These are phyloP conservation scores for Cladosporium halotolerans DNA, from an alignment of 2,329 filamentous ascomycete species.

Conservation along the genomic window DNA sequence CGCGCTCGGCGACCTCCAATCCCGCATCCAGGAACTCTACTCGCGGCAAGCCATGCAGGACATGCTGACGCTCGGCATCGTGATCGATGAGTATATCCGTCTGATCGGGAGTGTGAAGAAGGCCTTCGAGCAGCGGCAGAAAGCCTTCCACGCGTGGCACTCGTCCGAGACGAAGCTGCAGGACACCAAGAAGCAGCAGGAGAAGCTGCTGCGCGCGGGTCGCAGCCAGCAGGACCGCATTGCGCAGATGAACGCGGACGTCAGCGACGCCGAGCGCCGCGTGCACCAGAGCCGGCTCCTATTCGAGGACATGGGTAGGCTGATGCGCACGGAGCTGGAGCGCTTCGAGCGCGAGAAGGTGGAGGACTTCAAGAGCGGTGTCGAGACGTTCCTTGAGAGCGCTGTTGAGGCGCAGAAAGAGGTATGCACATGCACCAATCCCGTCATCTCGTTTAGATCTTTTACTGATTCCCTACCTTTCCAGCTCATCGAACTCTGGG, in stretches of 20 bases:
- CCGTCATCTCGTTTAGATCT: neutral
- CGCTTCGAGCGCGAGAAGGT: conserved; percentile 96
- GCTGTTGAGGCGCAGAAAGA: conserved; percentile 98
- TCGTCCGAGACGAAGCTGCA: conserved; percentile 80
- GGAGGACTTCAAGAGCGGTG: conserved; percentile 96
- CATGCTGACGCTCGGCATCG: conserved; percentile 90
- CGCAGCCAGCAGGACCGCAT: conserved; percentile 93
- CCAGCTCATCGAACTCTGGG: conserved; percentile 82
- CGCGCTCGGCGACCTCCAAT: conserved; percentile 84
- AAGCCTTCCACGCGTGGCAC: conserved; percentile 93
- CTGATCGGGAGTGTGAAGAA: conserved; percentile 92
- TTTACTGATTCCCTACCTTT: too few relatives aligned
- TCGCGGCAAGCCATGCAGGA: conserved; percentile 96
- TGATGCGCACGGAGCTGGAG: conserved; percentile 88
- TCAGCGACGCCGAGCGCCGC: conserved; percentile 88
- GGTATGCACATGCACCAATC: conserved; percentile 48
- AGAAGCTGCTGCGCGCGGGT: conserved; percentile 91
- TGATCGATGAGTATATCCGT: conserved; percentile 96
- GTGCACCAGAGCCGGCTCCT: conserved; percentile 83
- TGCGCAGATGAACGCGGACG: conserved; percentile 85
- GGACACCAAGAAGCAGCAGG: conserved; percentile 82
- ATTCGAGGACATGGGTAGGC: conserved; percentile 94
- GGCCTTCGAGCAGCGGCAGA: conserved; percentile 86
- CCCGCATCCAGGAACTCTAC: conserved; percentile 91
- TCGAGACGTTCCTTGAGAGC: conserved; percentile 95